Percentiles rank a stretch among this genome's conserved stretches.
Evolutionary conservation across 139 green algal species (phyloP).

Genomic region (Chlorella sp.): DNA sequence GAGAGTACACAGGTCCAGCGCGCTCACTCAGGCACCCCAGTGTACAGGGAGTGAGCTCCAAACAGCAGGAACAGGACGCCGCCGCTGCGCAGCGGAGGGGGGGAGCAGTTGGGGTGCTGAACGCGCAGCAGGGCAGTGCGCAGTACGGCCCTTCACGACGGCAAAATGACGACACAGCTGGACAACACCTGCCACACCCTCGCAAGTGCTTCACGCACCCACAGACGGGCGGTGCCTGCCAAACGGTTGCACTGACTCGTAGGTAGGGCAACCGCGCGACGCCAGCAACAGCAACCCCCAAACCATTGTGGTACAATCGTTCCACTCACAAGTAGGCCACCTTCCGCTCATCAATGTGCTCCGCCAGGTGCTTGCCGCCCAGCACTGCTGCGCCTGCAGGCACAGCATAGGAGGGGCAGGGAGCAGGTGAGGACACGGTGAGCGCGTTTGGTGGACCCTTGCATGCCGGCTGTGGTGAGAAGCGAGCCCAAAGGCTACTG

Average conservation of each 20-base stretch:
- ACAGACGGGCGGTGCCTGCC: no score
- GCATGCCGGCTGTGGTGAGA: no score
- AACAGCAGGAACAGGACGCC: constrained; percentile 94
- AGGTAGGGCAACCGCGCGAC: no score
- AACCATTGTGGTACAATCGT: neutral
- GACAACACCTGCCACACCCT: no score
- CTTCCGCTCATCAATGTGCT: constrained; percentile 90
- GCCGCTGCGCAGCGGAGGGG: constrained; percentile 47
- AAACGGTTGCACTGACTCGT: no score
- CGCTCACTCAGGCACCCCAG: constrained; percentile 32
- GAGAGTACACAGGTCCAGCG: no score
- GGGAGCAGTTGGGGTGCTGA: neutral
- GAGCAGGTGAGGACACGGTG: neutral
- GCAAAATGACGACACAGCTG: no score
- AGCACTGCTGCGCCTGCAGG: constrained; percentile 85
- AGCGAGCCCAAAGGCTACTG: no score
- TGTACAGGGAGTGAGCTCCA: constrained; percentile 73
- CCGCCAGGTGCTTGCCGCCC: constrained; percentile 92
- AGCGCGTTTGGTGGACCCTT: no score
- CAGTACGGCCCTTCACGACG: neutral
- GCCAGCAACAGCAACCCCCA: neutral
- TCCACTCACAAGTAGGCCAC: constrained; percentile 58
- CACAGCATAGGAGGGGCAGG: neutral
- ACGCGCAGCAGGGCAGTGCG: neutral
- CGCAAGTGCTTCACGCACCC: no score